Evolutionary conservation across 2,329 filamentous ascomycete species (phyloP), one percentile per base, ranked within the genome.

Genomic region (Emergomyces orientalis): DNA sequence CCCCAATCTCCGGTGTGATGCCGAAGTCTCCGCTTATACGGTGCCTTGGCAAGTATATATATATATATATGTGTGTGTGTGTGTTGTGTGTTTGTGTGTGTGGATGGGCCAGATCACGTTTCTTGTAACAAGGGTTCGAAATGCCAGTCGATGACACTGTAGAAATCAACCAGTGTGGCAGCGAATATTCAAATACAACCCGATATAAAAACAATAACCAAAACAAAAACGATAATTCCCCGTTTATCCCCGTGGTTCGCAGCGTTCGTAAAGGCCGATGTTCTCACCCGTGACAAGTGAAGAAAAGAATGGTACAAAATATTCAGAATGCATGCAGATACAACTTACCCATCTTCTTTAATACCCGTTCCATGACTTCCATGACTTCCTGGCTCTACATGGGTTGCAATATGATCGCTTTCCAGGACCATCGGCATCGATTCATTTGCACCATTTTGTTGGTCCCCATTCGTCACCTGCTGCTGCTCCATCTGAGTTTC

Each of bases 331-430:
- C 34, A 61, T 45, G 27, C 19, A 54, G 19, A 37, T 59, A 62
- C 68, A 69, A 86, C 90, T 92, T 87, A 95, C 90, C 90, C 90
- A 74, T 95, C 90, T 84, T 95, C 90, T 77, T 95, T 95, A 63
- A 92, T 89, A 58, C 76, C 77, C 30, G 76, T 78, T 55, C 73
- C 74, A 56, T 49, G 45, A 47, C 43, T 13, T 19, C 43, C 43
- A 47, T 76, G 74, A 59, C 68, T 69, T 52, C 75, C 75, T 34
- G 71, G 59, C 41, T 77, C 74, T 41, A 64, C 68, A 57, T 67
- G 67, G 60, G 69, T 65, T 63, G 65, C 61, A 32, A 64, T 62
- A 34, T 65, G 62, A 61, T 66, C 63, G 60, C 63, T 65, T 34
- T 65, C 63, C 39, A 69, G 69, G 17, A 66, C 69, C 65, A 62